Conservation (phyloP, 768 basidiomycete genomes). For the Leccinum rimulosum region DNA sequence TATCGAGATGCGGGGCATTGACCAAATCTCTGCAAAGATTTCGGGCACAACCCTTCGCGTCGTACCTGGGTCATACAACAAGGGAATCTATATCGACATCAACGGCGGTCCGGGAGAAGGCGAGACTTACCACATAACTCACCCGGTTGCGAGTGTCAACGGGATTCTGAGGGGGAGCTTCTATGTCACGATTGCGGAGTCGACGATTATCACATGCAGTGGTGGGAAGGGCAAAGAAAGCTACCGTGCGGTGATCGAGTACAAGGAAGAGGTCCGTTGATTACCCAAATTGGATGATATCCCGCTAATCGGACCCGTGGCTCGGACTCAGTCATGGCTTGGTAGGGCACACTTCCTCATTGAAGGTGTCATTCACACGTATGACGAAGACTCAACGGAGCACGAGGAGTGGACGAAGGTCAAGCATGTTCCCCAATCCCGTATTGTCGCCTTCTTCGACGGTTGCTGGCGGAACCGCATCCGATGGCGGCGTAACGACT, state of each 20-base stretch:
- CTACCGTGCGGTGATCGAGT: conserved; percentile 84
- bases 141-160: conserved; percentile 87
- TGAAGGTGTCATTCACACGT: conserved; percentile 89
- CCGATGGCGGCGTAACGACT: conserved; percentile 67
- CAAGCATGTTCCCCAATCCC: conserved; percentile 83
- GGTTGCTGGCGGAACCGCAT: conserved; percentile 86
- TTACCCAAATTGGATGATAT: neutral
- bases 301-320: neutral
- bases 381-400: conserved; percentile 59
- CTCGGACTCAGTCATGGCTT: conserved; percentile 68
- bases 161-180: conserved; percentile 89
- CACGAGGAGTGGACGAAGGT: conserved; percentile 78
- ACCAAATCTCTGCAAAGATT: conserved; percentile 92
- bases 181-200: conserved; percentile 84
- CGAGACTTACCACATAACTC: conserved; percentile 84
- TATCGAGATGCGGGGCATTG: conserved; percentile 73
- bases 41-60: conserved; percentile 86
- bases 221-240: conserved; percentile 60
- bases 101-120: conserved; percentile 72
- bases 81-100: conserved; percentile 83
- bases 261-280: conserved; percentile 86
- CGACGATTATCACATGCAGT: conserved; percentile 76
- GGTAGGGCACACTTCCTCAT: conserved; percentile 80
- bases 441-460: conserved; percentile 78
- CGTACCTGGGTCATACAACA: conserved; percentile 77